Conservation (phyloP, 2,329 filamentous ascomycete genomes). For the Raffaelea ambrosiae region DNA sequence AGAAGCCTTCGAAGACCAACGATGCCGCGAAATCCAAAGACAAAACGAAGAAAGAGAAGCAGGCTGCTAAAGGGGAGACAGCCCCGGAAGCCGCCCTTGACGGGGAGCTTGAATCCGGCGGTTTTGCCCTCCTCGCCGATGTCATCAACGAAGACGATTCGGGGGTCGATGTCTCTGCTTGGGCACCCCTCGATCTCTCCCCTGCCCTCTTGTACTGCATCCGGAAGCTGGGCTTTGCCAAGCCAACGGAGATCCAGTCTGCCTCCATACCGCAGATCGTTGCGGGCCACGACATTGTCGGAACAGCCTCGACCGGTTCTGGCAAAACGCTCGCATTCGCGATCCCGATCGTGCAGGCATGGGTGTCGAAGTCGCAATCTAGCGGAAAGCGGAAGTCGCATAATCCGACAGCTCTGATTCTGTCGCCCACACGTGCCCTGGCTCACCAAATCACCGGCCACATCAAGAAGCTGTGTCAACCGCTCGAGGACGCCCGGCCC, state of each 20-base stretch:
- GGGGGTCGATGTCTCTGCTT: conserved; percentile 66
- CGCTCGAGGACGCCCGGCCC: conserved; percentile 45
- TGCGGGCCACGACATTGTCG: conserved; percentile 81
- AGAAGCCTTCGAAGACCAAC: neutral
- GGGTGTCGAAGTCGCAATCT: conserved; percentile 48
- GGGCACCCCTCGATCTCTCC: conserved; percentile 68
- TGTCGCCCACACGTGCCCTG: conserved; percentile 87
- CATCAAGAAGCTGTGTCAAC: conserved; percentile 63
- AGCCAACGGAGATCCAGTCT: conserved; percentile 75
- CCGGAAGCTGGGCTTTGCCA: conserved; percentile 68
- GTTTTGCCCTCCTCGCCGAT: conserved; percentile 48
- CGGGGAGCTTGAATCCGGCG: conserved; percentile 25
- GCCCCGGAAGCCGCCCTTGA: conserved; percentile 19
- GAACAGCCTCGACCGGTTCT: conserved; percentile 92
- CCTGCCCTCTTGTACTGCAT: conserved; percentile 63
- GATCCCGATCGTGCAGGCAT: conserved; percentile 84
- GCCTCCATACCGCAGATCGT: conserved; percentile 74
- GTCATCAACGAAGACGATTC: conserved; percentile 43
- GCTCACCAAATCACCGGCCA: conserved; percentile 87
- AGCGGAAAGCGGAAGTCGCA: neutral
- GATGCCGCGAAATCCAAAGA: conserved; percentile 5
- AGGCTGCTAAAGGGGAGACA: conserved; percentile 8
- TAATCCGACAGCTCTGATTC: conserved; percentile 63
- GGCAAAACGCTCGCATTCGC: conserved; percentile 95
- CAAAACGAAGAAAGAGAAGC: conserved; percentile 9